A percentile compares a stretch with the other conserved stretches of the same genome.
Evolutionary conservation across 768 basidiomycete genomes (phyloP).

Genomic region (Boletus reticulatus): DNA sequence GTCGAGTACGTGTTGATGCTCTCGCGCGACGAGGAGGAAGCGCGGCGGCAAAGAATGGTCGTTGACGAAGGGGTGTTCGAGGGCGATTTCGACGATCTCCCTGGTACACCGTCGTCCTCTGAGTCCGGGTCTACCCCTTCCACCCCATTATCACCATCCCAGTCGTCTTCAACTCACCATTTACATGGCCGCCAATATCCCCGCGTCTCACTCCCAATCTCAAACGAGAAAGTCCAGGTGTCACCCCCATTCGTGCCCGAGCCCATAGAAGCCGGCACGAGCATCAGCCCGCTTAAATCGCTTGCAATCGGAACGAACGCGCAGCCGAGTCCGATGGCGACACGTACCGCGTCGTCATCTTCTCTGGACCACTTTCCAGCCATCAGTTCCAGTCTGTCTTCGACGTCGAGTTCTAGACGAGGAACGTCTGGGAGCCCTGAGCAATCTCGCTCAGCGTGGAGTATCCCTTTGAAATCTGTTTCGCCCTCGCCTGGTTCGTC

Average conservation of each 20-base stretch:
- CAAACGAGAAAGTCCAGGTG: constrained; percentile 55
- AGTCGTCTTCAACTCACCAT: constrained; percentile 20
- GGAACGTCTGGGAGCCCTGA: constrained; percentile 14
- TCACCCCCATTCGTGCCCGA: constrained; percentile 50
- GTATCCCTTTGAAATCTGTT: constrained; percentile 32
- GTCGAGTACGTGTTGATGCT: constrained; percentile 83
- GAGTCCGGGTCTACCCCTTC: constrained; percentile 5
- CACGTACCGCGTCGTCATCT: constrained; percentile 15
- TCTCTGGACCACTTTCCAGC: constrained; percentile 34
- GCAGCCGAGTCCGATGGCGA: constrained; percentile 9
- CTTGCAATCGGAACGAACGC: constrained; percentile 1
- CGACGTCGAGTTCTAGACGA: constrained; percentile 20
- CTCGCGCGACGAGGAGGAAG: constrained; percentile 68
- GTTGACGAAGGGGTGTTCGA: constrained; percentile 59
- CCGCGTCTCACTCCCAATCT: constrained; percentile 26
- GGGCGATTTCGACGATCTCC: constrained; percentile 38
- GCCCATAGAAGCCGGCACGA: constrained; percentile 52
- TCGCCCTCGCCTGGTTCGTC: constrained; percentile 12
- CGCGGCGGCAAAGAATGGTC: constrained; percentile 7
- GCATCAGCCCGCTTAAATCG: constrained; percentile 27
- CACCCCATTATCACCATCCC: constrained; percentile 4
- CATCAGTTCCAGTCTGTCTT: constrained; percentile 31
- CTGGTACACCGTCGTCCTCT: constrained; percentile 16
- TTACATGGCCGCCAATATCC: constrained; percentile 29
- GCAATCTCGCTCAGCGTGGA: constrained; percentile 37